Percentiles rank a stretch among this genome's conserved stretches.
Evolutionary conservation across 768 basidiomycete species (phyloP).

Genomic region (Exidia glandulosa): DNA sequence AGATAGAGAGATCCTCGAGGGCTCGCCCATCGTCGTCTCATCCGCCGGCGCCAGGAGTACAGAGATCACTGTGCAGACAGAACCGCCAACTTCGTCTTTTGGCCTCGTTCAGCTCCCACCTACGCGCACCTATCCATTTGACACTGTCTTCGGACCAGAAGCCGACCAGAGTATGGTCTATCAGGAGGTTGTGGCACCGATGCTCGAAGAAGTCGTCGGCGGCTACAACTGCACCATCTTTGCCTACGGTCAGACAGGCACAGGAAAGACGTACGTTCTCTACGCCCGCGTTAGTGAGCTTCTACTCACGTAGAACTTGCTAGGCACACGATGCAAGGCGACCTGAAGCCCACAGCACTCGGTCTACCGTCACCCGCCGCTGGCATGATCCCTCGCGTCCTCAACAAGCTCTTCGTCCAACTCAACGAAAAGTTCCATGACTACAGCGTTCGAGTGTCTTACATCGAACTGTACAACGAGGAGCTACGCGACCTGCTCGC

Average conservation of each 20-base stretch:
- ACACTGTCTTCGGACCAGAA: constrained; percentile 92
- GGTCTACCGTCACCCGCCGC: constrained; percentile 83
- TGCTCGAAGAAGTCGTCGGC: constrained; percentile 85
- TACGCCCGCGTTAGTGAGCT: background rate
- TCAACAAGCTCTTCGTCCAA: constrained; percentile 84
- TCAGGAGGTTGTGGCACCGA: constrained; percentile 83
- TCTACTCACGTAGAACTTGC: too few species aligned
- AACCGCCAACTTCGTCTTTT: constrained; percentile 52
- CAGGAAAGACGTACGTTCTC: constrained; percentile 84
- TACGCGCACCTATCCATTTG: constrained; percentile 83
- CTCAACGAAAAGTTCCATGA: constrained; percentile 70
- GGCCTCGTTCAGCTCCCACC: constrained; percentile 69
- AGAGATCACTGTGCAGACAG: constrained; percentile 72
- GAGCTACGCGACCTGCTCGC: constrained; percentile 90
- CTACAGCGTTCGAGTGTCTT: constrained; percentile 89
- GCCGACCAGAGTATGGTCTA: constrained; percentile 93
- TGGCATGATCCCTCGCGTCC: constrained; percentile 90
- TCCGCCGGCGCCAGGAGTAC: constrained; percentile 66
- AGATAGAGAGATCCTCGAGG: constrained; percentile 72
- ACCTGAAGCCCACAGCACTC: constrained; percentile 69
- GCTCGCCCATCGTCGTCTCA: constrained; percentile 78
- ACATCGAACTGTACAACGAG: constrained; percentile 95
- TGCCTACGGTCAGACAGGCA: constrained; percentile 97
- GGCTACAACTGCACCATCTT: constrained; percentile 98
- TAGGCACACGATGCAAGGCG: constrained; percentile 94